Conservation (phyloP, 1,284 basidiomycete species). For the Fomitopsis pinicola region DNA sequence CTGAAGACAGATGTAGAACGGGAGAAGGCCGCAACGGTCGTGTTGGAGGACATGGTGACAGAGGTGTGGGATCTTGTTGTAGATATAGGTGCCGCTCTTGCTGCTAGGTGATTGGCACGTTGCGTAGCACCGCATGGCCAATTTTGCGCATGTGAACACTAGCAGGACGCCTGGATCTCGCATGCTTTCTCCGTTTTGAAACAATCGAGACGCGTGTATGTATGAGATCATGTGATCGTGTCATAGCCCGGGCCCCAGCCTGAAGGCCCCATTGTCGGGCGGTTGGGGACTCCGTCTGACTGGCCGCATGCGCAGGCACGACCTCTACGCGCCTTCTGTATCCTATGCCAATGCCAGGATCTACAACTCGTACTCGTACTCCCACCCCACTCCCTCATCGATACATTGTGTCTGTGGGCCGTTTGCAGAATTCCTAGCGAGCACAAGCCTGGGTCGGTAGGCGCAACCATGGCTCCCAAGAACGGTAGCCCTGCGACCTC, state of each 20-base stretch:
- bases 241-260: not conserved
- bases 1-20: constrained; percentile 38
- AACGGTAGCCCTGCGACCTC: not conserved
- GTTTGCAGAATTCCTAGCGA: not conserved
- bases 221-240: not conserved
- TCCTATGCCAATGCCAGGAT: not conserved
- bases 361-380: not conserved
- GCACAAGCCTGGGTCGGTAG: no score
- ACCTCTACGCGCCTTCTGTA: not conserved
- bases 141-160: not conserved
- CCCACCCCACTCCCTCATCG: not conserved
- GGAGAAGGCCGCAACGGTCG: constrained; percentile 35
- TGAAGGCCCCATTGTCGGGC: not conserved
- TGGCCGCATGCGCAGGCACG: not conserved
- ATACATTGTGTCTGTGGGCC: not conserved
- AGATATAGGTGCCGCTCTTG: constrained; percentile 52
- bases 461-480: not conserved
- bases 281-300: not conserved
- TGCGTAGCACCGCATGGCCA: no score
- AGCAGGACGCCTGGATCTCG: not conserved
- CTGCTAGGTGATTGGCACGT: constrained; percentile 31
- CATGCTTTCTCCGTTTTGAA: not conserved
- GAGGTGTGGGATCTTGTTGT: constrained; percentile 56
- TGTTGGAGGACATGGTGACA: constrained; percentile 48
- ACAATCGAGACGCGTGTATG: not conserved